phyloP scores from a whole-genome alignment of 208 protist species.

The Crithidia fasciculata region DNA sequence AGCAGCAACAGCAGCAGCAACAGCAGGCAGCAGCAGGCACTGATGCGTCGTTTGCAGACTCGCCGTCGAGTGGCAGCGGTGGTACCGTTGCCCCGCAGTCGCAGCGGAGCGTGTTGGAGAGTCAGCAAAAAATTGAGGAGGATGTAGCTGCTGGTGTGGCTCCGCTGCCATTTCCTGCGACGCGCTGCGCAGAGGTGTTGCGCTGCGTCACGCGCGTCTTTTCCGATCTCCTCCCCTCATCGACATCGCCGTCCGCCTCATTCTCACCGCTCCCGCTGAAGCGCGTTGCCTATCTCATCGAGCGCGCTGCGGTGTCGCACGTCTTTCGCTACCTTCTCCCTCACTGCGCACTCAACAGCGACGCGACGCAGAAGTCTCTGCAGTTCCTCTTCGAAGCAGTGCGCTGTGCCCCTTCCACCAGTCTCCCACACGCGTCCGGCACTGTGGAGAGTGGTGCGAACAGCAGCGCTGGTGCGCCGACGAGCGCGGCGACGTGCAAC shows the following conservation, averaged over 20 bases:
- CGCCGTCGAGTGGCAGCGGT: conserved; percentile 9
- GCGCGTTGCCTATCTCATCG: conserved; percentile 52
- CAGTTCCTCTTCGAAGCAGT: conserved; percentile 48
- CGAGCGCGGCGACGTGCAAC: conserved; percentile 37
- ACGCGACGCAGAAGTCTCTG: conserved; percentile 24
- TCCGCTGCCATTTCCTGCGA: conserved; percentile 42
- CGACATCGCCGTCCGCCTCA: neutral
- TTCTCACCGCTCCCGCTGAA: conserved; percentile 23
- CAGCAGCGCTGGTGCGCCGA: neutral
- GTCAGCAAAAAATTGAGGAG: conserved; percentile 3
- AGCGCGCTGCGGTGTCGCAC: conserved; percentile 56
- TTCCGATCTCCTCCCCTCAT: conserved; percentile 22
- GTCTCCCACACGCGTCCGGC: neutral
- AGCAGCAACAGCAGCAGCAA: neutral
- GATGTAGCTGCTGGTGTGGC: conserved; percentile 9
- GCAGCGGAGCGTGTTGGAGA: neutral
- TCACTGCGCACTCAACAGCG: conserved; percentile 28
- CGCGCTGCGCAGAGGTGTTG: conserved; percentile 51
- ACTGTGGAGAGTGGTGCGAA: neutral
- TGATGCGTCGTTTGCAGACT: neutral
- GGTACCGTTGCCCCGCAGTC: conserved; percentile 3
- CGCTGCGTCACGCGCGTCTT: conserved; percentile 59
- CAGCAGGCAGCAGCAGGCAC: neutral
- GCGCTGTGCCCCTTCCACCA: conserved; percentile 23
- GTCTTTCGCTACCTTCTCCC: conserved; percentile 57